phyloP scores from a whole-genome alignment of 164 flowering plant genomes.

The Vitis cinerea region DNA sequence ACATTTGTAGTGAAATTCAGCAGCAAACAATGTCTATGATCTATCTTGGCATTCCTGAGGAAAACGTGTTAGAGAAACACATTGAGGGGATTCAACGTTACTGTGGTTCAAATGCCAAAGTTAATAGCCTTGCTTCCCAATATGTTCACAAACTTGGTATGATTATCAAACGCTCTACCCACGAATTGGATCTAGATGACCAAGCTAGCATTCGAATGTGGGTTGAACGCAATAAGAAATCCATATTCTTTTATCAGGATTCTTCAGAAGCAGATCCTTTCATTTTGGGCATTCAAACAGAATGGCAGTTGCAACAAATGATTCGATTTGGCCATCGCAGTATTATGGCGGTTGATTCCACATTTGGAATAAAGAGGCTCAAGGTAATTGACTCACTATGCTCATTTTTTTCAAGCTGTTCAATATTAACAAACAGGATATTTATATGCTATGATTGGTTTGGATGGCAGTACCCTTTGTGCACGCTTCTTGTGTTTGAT shows the following conservation, averaged over 20 bases:
- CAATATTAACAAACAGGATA: background rate
- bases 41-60: constrained; percentile 92
- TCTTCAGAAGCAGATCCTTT: constrained; percentile 75
- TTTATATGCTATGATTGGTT: constrained; percentile 9
- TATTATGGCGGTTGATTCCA: constrained; percentile 85
- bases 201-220: constrained; percentile 89
- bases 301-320: constrained; percentile 98
- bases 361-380: constrained; percentile 90
- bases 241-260: constrained; percentile 80
- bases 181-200: constrained; percentile 95
- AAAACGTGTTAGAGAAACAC: constrained; percentile 84
- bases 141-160: constrained; percentile 90
- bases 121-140: constrained; percentile 74
- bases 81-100: constrained; percentile 92
- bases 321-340: constrained; percentile 89
- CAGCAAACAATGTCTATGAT: constrained; percentile 98
- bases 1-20: constrained; percentile 80
- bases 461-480: constrained; percentile 78
- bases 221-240: constrained; percentile 83
- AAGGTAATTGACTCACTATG: constrained; percentile 45
- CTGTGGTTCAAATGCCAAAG: constrained; percentile 74
- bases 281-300: constrained; percentile 92
- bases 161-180: constrained; percentile 85
- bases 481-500: constrained; percentile 91
- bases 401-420: background rate